Percentiles rank a stretch among this genome's conserved stretches.
Evolutionary conservation across 2,329 filamentous ascomycete species (phyloP).

Genomic region (Penicillium vulpinum): DNA sequence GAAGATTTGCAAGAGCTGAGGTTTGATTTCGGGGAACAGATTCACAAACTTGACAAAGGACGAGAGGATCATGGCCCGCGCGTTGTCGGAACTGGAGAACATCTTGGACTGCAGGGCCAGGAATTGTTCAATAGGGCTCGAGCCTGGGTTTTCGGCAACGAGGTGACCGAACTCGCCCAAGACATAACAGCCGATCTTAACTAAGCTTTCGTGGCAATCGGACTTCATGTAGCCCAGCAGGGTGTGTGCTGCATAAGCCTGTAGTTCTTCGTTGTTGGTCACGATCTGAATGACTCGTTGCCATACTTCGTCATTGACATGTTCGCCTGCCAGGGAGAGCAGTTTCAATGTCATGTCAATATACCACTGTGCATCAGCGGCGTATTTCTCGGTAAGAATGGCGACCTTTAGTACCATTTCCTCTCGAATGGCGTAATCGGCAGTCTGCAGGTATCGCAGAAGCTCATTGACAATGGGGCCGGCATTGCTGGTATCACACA

Average conservation of each 20-base stretch:
- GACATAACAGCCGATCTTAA: constrained; percentile 96
- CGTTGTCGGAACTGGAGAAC: constrained; percentile 81
- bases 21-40: constrained; percentile 96
- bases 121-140: constrained; percentile 96
- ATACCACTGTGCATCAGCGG: constrained; percentile 98
- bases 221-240: constrained; percentile 89
- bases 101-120: constrained; percentile 89
- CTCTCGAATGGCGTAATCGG: constrained; percentile 95
- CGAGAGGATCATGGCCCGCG: constrained; percentile 89
- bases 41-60: constrained; percentile 98
- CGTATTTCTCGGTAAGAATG: constrained; percentile 97
- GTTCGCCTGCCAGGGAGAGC: constrained; percentile 94
- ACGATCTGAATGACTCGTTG: constrained; percentile 98
- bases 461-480: constrained; percentile 91
- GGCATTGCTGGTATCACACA: constrained; percentile 96
- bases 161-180: constrained; percentile 96
- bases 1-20: constrained; percentile 88
- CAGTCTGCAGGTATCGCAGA: constrained; percentile 89
- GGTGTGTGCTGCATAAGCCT: constrained; percentile 93
- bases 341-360: constrained; percentile 94
- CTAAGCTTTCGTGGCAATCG: constrained; percentile 92
- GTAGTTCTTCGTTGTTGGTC: constrained; percentile 97
- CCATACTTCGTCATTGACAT: constrained; percentile 99
- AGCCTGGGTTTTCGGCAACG: constrained; percentile 86
- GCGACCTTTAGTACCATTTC: constrained; percentile 99